Conservation (phyloP, 768 basidiomycete species). For the Leucocoprinus leucothites region DNA sequence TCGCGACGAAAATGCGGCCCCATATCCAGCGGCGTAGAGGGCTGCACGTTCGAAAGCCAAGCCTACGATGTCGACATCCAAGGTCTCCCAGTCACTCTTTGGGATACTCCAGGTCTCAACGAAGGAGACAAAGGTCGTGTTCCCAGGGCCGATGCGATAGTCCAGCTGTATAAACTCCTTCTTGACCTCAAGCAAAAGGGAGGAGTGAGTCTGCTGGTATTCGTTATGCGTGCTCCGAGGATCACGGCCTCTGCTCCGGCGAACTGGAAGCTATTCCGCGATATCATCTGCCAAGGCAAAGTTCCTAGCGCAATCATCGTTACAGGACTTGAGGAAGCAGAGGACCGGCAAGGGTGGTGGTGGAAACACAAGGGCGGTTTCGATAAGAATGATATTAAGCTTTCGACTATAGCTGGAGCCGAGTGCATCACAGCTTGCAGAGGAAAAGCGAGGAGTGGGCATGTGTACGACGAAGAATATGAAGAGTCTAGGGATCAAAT, state of each 20-base stretch:
- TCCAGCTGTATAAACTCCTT: slow-evolving; percentile 27
- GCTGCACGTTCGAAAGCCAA: slow-evolving; percentile 32
- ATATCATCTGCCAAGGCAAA: slow-evolving; percentile 31
- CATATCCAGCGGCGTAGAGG: slow-evolving; percentile 26
- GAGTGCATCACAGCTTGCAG: slow-evolving; percentile 37
- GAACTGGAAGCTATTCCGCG: slow-evolving; percentile 36
- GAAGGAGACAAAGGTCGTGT: slow-evolving; percentile 14
- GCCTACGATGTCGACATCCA: slow-evolving; percentile 24
- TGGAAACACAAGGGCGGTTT: slow-evolving; percentile 24
- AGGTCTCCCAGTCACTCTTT: slow-evolving; percentile 23
- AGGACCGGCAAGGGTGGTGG: slow-evolving; percentile 31
- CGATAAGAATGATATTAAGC: slow-evolving; percentile 24
- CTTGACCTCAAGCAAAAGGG: slow-evolving; percentile 21
- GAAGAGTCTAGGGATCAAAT: slow-evolving; percentile 6
- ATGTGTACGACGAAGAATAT: slow-evolving; percentile 13
- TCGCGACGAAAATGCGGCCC: slow-evolving; percentile 17
- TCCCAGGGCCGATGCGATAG: slow-evolving; percentile 19
- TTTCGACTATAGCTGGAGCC: slow-evolving; percentile 18
- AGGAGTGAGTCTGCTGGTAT: slow-evolving; percentile 38
- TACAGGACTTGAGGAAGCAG: slow-evolving; percentile 35
- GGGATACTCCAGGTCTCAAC: slow-evolving; percentile 35
- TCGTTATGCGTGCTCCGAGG: slow-evolving; percentile 35
- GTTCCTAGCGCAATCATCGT: slow-evolving; percentile 37
- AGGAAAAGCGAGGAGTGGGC: slow-evolving; percentile 19
- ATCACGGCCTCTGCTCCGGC: slow-evolving; percentile 27